These are phyloP conservation scores for Athelia sp. DNA, from an alignment of 1,284 basidiomycete species.

Conservation along the genomic window DNA sequence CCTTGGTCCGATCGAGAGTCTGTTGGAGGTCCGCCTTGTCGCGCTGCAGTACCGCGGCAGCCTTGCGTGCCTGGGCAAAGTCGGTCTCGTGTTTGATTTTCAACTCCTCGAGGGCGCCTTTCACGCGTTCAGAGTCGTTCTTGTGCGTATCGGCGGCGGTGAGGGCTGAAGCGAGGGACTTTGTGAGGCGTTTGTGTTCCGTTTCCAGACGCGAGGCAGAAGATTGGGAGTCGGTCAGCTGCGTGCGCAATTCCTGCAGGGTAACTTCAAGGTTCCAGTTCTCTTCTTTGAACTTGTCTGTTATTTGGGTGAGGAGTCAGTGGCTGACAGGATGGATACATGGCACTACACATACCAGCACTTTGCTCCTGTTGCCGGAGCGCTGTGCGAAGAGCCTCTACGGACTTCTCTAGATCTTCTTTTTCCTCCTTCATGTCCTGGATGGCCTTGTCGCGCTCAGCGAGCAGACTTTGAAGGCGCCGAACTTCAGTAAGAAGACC, in stretches of 20 bases:
- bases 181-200: conserved; percentile 80
- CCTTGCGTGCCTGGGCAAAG: conserved; percentile 84
- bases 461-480: conserved; percentile 80
- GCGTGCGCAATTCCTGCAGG: conserved; percentile 80
- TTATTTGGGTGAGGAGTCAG: not conserved
- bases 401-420: conserved; percentile 73
- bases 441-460: conserved; percentile 84
- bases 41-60: conserved; percentile 81
- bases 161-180: conserved; percentile 67
- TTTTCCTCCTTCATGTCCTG: conserved; percentile 86
- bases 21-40: conserved; percentile 91
- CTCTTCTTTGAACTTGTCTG: conserved; percentile 90
- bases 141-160: conserved; percentile 84
- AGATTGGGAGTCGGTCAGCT: conserved; percentile 65
- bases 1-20: conserved; percentile 70
- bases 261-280: conserved; percentile 98
- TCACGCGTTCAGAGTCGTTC: conserved; percentile 78
- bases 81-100: conserved; percentile 92
- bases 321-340: not conserved
- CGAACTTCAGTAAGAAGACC: conserved; percentile 86
- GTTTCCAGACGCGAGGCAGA: conserved; percentile 69
- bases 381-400: conserved; percentile 66
- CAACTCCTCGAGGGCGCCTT: conserved; percentile 64
- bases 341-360: conserved; percentile 49
- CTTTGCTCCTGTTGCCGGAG: conserved; percentile 75